Evolutionary conservation across 495 filamentous ascomycete species (phyloP).

Genomic region (Amniculicola lignicola): DNA sequence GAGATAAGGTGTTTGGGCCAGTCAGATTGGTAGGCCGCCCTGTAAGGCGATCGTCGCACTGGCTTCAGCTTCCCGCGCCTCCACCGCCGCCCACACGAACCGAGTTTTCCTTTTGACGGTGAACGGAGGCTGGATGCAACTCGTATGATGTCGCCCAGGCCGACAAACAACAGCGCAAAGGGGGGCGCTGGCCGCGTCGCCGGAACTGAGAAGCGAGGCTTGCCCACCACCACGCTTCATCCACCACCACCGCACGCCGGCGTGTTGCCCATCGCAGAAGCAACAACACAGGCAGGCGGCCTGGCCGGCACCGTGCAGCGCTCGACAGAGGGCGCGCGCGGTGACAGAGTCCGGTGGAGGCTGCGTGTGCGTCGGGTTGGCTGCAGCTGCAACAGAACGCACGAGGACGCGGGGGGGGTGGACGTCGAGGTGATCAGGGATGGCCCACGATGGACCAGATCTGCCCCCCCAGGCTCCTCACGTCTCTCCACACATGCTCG

Average conservation of each 20-base stretch:
- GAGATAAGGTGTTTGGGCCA: conserved; percentile 27
- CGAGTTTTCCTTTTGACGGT: conserved; percentile 5
- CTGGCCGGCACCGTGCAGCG: neutral
- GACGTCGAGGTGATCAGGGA: conserved; percentile 1
- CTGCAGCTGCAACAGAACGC: conserved; percentile 7
- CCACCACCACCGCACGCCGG: neutral
- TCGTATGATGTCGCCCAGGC: conserved; percentile 4
- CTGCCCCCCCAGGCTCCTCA: conserved; percentile 9
- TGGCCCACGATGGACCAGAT: conserved; percentile 15
- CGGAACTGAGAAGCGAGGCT: too few species aligned
- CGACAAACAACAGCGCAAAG: too few species aligned
- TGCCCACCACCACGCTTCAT: too few species aligned
- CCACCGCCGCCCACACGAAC: neutral
- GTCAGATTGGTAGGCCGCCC: conserved; percentile 26
- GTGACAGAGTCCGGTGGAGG: neutral
- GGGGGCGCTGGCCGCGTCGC: too few species aligned
- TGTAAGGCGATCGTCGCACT: conserved; percentile 19
- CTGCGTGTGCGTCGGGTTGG: conserved; percentile 19
- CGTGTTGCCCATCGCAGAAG: neutral
- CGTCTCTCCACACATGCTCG: conserved; percentile 20
- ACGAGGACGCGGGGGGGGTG: conserved; percentile 14
- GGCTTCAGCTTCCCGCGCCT: conserved; percentile 10
- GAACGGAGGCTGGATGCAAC: conserved; percentile 9
- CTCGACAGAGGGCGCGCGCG: neutral
- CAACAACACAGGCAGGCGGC: neutral